A percentile compares a stretch with the other conserved stretches of the same genome.
Conservation (phyloP, 1,284 basidiomycete species). For the Naganishia sp. region DNA sequence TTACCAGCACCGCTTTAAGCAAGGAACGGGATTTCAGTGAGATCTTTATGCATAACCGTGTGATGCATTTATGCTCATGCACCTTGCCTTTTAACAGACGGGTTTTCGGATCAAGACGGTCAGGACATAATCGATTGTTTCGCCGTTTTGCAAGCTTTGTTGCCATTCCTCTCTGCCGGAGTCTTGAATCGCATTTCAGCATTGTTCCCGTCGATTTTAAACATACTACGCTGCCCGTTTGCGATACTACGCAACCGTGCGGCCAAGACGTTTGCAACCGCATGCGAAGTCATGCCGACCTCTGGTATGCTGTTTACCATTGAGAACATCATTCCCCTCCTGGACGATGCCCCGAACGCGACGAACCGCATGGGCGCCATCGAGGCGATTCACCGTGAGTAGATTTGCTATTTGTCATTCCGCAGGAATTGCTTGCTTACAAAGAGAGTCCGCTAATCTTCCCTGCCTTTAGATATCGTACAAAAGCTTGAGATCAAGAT, state of each 20-base stretch:
- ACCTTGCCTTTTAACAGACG: not conserved
- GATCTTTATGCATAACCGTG: not conserved
- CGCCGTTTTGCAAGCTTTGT: conserved; percentile 81
- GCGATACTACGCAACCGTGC: conserved; percentile 87
- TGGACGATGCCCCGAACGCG: conserved; percentile 77
- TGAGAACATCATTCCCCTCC: conserved; percentile 77
- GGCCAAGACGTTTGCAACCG: conserved; percentile 79
- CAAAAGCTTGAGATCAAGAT: conserved; percentile 90
- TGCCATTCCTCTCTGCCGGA: conserved; percentile 70
- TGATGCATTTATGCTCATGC: too few relatives aligned
- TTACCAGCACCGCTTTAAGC: conserved; percentile 44
- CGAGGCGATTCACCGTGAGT: conserved; percentile 86
- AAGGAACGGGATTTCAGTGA: conserved; percentile 5
- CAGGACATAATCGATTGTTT: conserved; percentile 93
- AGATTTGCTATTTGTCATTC: not conserved
- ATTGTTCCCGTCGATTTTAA: conserved; percentile 73
- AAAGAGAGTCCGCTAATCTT: not conserved
- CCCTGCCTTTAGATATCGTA: conserved; percentile 70
- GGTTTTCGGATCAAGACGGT: conserved; percentile 57
- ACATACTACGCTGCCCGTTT: conserved; percentile 77
- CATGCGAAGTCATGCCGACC: conserved; percentile 81
- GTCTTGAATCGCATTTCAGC: conserved; percentile 70
- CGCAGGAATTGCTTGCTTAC: not conserved
- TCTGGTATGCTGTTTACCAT: conserved; percentile 87
- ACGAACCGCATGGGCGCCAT: conserved; percentile 84